Conservation (phyloP, 1,284 basidiomycete genomes). For the Cryptococcus floricola region DNA sequence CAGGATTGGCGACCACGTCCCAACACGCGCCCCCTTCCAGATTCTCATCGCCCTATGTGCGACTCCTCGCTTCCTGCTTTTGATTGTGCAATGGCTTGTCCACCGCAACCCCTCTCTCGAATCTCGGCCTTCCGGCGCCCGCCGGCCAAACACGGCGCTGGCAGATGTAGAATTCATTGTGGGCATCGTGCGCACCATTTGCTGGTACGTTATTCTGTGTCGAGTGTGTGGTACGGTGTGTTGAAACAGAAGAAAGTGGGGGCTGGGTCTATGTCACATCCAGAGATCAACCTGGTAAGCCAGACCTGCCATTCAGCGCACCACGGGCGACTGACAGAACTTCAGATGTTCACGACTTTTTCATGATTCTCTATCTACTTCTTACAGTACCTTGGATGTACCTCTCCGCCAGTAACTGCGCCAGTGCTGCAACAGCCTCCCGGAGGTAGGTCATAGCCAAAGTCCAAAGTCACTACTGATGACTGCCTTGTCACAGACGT, state of each 20-base stretch:
- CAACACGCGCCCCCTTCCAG: conserved; percentile 83
- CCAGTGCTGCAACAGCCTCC: too few relatives aligned
- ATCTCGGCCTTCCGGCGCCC: neutral
- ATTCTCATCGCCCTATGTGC: conserved; percentile 82
- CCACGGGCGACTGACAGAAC: neutral
- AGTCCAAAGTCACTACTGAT: conserved; percentile 46
- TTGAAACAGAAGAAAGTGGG: conserved; percentile 18
- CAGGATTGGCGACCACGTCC: conserved; percentile 88
- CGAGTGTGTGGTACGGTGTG: neutral
- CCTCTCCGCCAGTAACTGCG: conserved; percentile 57
- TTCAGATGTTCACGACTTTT: conserved; percentile 71
- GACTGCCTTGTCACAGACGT: neutral
- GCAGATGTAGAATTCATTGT: conserved; percentile 59
- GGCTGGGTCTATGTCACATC: conserved; percentile 89
- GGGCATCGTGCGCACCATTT: conserved; percentile 72
- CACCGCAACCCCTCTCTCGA: conserved; percentile 39
- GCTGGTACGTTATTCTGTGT: conserved; percentile 53
- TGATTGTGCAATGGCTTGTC: conserved; percentile 68
- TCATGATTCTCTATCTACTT: conserved; percentile 81
- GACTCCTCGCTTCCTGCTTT: conserved; percentile 75
- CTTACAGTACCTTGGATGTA: conserved; percentile 85
- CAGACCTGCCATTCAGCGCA: neutral
- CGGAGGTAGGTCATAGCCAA: neutral
- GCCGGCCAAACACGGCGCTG: conserved; percentile 28
- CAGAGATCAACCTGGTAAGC: conserved; percentile 44